Evolutionary conservation across 2,329 filamentous ascomycete species (phyloP), one percentile per base, ranked within the genome.

Genomic region (Exophiala oligosperma): DNA sequence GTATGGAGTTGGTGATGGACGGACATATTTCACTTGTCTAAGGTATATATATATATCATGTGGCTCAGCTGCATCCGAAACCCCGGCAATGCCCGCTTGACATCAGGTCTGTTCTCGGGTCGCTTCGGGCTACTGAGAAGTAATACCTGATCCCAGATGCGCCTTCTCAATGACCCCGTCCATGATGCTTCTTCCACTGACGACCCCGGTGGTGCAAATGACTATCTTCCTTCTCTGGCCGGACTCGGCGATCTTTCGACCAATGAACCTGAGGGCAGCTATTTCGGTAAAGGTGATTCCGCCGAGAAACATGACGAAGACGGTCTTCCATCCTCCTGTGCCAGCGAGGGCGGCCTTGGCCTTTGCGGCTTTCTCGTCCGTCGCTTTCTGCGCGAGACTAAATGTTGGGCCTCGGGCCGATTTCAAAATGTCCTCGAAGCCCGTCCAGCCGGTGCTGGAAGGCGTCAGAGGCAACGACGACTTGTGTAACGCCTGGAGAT

Each of bases 241-340:
- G n/a, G 63, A 87, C 51, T 82, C 87, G 79, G 90, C 84, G 85
- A 94, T 87, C 73, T 93, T 87, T 70, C 86, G 86, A 8, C 90
- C 91, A 66, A 99, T 88, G 71, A 96, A 97, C 54, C 95, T 83
- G 70, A 99, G 72, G 21, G 95, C 94, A 41, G 95, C 92, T 71
- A 99, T 93, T 75, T 99, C 94, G 0, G 94, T 93, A 70, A 95
- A 96, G 0, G 92, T 97, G 55, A 99, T 90, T 1, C 94, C 95
- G n/a, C 94, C 94, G 17, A 99, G 78, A 74, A 97, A 97, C 66
- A 97, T 96, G n/a, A 99, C 87, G 69, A 97, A 90, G 0, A 96
- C 88, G 0, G 90, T 93, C 78, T 96, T 96, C 72, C 86, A 87
- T 51, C 84, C 84, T 14, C 84, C 83, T 49, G 80, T 85, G 0